A percentile compares a stretch with the other conserved stretches of the same genome.
Evolutionary conservation across 768 basidiomycete species (phyloP).

Genomic region (Boletus pseudopeckii): DNA sequence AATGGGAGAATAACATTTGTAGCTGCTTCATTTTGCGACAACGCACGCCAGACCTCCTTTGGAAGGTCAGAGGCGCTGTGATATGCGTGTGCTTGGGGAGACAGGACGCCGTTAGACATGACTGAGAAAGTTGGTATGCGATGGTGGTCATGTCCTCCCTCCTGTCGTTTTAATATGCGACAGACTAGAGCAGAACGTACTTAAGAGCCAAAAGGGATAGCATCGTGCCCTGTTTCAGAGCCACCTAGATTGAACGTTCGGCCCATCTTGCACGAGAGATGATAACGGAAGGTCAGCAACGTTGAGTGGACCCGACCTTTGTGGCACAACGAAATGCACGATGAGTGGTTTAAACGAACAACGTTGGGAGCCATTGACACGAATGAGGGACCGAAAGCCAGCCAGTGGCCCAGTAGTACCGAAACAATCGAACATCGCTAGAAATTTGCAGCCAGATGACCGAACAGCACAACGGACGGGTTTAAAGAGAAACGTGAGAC

Average conservation of each 20-base stretch:
- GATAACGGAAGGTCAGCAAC: background rate
- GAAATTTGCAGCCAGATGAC: background rate
- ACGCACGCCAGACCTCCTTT: slow-evolving; percentile 26
- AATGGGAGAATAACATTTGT: slow-evolving; percentile 43
- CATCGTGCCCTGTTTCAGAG: background rate
- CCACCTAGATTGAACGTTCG: background rate
- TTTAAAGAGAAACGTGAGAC: background rate
- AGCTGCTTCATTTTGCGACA: slow-evolving; percentile 27
- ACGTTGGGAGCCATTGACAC: slow-evolving; percentile 4
- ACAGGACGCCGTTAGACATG: slow-evolving; percentile 14
- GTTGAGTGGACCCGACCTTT: background rate
- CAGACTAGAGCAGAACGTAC: background rate
- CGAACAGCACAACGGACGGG: background rate
- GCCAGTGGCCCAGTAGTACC: background rate
- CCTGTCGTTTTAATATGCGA: background rate
- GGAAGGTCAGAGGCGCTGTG: slow-evolving; percentile 15
- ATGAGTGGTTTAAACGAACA: background rate
- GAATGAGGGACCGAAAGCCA: background rate
- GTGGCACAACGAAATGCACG: background rate
- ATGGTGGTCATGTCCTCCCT: background rate
- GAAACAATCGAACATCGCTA: background rate
- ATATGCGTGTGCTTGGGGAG: slow-evolving; percentile 3
- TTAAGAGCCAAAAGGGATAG: background rate
- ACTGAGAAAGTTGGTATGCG: background rate
- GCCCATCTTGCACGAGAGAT: background rate